These are phyloP conservation scores for Leccinum solheimii DNA, from an alignment of 1,284 basidiomycete species.

Conservation along the genomic window DNA sequence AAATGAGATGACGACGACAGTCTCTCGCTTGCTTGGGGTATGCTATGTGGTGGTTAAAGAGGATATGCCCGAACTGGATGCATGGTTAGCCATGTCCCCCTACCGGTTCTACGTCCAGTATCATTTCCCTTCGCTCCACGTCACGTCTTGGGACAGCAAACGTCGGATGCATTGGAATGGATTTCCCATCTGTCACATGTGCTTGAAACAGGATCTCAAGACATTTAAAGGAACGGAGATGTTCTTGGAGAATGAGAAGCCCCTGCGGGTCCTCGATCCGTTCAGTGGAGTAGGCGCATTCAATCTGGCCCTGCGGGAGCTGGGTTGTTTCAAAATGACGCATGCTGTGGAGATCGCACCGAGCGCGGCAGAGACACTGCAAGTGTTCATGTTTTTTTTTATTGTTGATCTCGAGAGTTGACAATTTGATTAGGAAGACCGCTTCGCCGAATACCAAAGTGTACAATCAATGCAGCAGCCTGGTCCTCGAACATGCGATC, in stretches of 20 bases:
- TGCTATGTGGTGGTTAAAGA: slow-evolving; percentile 48
- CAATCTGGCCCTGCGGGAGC: slow-evolving; percentile 52
- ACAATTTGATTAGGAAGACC: slow-evolving; percentile 32
- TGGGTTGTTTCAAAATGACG: slow-evolving; percentile 53
- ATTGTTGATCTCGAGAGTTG: not conserved
- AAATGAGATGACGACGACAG: slow-evolving; percentile 36
- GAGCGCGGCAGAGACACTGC: slow-evolving; percentile 70
- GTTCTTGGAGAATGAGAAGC: slow-evolving; percentile 29
- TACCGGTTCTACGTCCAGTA: slow-evolving; percentile 58
- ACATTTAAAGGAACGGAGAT: slow-evolving; percentile 35
- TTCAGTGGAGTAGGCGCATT: slow-evolving; percentile 71
- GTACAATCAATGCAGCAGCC: slow-evolving; percentile 63
- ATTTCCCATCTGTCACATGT: slow-evolving; percentile 47
- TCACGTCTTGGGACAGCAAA: slow-evolving; percentile 41
- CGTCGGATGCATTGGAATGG: slow-evolving; percentile 34
- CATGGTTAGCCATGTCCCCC: slow-evolving; percentile 54
- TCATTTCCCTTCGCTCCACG: slow-evolving; percentile 43
- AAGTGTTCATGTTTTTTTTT: slow-evolving; percentile 21
- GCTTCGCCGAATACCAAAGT: slow-evolving; percentile 48
- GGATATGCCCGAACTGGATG: slow-evolving; percentile 36
- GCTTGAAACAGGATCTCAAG: slow-evolving; percentile 40
- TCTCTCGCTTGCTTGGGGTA: slow-evolving; percentile 44
- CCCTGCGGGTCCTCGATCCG: slow-evolving; percentile 55
- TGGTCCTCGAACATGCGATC: slow-evolving; percentile 54
- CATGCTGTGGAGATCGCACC: slow-evolving; percentile 70